These are phyloP conservation scores for Penicillium alfredii DNA, from an alignment of 495 filamentous ascomycete species.

Conservation along the genomic window DNA sequence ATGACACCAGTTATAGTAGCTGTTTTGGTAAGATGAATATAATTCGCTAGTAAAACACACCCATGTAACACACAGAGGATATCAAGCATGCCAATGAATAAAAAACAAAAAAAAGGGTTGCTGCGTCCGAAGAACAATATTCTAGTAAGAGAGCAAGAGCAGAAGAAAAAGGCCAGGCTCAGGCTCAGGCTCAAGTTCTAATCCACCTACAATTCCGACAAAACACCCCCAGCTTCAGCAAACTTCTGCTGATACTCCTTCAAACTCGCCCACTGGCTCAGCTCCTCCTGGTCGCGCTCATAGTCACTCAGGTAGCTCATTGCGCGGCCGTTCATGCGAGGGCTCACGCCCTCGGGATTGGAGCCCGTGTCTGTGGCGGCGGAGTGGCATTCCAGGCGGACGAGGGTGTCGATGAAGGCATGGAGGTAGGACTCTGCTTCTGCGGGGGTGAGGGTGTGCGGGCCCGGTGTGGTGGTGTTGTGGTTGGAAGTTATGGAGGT, in stretches of 20 bases:
- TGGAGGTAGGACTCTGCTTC: constrained; percentile 59
- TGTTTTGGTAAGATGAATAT: no score
- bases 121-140: no score
- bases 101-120: no score
- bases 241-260: constrained; percentile 68
- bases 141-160: no score
- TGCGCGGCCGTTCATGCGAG: constrained; percentile 25
- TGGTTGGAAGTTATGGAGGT: constrained; percentile 4
- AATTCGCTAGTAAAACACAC: no score
- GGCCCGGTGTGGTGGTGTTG: constrained; percentile 15
- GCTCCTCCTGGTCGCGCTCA: constrained; percentile 65
- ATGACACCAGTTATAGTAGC: no score
- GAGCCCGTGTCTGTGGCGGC: constrained; percentile 8
- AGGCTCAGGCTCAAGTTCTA: neutral
- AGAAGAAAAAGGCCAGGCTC: no score
- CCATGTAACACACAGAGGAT: no score
- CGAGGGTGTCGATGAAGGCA: constrained; percentile 63
- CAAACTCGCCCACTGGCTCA: constrained; percentile 67
- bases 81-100: no score
- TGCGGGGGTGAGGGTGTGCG: constrained; percentile 29
- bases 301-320: constrained; percentile 42
- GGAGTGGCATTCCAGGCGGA: constrained; percentile 54
- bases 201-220: constrained; percentile 27
- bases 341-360: constrained; percentile 15
- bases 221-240: constrained; percentile 54